Evolutionary conservation across 306 rosid species (phyloP).

Genomic region (Prunus armeniaca): DNA sequence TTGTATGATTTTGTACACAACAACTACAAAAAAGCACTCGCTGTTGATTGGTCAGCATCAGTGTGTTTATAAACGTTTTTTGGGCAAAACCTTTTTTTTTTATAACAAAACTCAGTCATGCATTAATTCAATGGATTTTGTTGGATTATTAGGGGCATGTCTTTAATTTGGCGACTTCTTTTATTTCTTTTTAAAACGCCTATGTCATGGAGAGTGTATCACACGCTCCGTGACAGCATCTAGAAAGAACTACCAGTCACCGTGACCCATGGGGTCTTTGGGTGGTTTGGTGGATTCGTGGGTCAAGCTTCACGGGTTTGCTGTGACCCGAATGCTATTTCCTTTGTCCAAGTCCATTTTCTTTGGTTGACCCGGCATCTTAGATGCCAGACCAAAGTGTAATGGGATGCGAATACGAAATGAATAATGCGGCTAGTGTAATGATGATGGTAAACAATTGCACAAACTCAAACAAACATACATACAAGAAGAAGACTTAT

Average conservation of each 20-base stretch:
- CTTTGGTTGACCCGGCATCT: constrained; percentile 3
- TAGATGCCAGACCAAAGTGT: neutral
- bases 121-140: constrained; percentile 17
- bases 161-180: neutral
- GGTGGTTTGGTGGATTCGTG: neutral
- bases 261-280: neutral
- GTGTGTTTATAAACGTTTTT: neutral
- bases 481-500: neutral
- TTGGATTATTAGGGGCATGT: neutral
- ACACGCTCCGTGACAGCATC: neutral
- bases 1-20: neutral
- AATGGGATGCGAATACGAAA: no score
- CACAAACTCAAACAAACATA: neutral
- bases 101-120: constrained; percentile 3
- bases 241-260: constrained; percentile 5
- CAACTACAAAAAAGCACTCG: neutral
- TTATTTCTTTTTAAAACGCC: neutral
- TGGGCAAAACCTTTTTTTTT: neutral
- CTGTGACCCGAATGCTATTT: constrained; percentile 1
- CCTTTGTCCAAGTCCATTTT: neutral
- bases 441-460: neutral
- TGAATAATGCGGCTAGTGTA: neutral
- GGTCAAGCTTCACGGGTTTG: constrained; percentile 16
- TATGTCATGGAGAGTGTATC: neutral
- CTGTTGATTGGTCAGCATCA: constrained; percentile 29